Conservation (phyloP, 129 eudicot genomes). For the Apium graveolens region DNA sequence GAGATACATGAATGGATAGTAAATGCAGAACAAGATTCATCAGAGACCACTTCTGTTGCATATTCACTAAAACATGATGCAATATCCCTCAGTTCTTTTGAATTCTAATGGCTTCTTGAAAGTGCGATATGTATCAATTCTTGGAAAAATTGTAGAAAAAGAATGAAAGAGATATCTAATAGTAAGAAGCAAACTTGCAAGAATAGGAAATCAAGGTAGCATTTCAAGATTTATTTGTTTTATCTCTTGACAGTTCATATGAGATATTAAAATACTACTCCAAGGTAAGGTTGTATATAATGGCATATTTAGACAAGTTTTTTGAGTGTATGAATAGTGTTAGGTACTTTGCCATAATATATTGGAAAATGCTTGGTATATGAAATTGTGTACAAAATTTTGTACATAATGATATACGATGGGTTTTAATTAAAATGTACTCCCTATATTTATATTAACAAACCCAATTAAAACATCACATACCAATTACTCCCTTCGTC, state of each 20-base stretch:
- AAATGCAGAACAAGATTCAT: conserved; percentile 45
- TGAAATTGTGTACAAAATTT: too few species aligned
- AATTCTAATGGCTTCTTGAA: neutral
- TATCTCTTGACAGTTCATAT: conserved; percentile 35
- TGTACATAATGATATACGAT: too few species aligned
- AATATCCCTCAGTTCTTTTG: conserved; percentile 53
- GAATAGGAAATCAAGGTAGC: conserved; percentile 4
- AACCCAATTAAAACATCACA: too few species aligned
- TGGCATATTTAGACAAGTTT: neutral
- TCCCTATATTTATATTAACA: too few species aligned
- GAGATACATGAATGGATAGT: conserved; percentile 29
- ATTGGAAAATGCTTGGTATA: too few species aligned
- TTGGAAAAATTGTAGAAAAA: too few species aligned
- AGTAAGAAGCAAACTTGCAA: conserved; percentile 5
- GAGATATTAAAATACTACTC: too few species aligned
- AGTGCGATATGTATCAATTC: too few species aligned
- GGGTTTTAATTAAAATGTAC: too few species aligned
- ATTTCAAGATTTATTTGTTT: conserved; percentile 15
- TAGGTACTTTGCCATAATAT: neutral
- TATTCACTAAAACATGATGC: conserved; percentile 74
- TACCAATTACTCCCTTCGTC: too few species aligned
- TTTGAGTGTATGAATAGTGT: neutral
- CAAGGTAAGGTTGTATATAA: neutral
- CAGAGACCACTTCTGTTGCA: conserved; percentile 55
- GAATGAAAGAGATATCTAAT: too few species aligned